A percentile compares a stretch with the other conserved stretches of the same genome.
Conservation (phyloP, 495 filamentous ascomycete genomes). For the Pseudomonodictys pantanalensis region DNA sequence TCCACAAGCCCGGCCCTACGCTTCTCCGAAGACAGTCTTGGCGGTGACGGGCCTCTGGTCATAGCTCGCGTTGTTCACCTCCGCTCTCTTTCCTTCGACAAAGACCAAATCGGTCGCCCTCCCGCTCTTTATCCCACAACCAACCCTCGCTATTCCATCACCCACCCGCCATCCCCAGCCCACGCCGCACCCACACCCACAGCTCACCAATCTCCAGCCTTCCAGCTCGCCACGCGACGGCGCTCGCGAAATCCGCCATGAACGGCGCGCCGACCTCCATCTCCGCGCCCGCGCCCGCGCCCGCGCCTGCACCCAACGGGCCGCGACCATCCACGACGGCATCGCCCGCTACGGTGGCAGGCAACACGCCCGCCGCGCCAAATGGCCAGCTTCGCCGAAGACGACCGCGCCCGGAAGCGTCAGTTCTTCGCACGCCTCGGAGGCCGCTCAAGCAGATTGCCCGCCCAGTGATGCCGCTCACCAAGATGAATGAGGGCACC, state of each 20-base stretch:
- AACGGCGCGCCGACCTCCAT: conserved; percentile 14
- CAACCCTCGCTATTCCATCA: conserved; percentile 16
- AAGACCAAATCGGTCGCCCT: conserved; percentile 1
- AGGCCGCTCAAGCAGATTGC: conserved; percentile 30
- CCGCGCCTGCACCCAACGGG: conserved; percentile 14
- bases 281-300: neutral
- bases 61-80: neutral
- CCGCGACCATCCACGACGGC: conserved; percentile 51
- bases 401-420: conserved; percentile 7
- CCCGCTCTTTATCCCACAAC: neutral
- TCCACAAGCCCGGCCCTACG: no score
- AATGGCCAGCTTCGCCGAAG: conserved; percentile 23
- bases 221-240: neutral
- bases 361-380: conserved; percentile 7
- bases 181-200: neutral
- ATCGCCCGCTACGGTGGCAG: conserved; percentile 50
- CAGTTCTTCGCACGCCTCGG: conserved; percentile 20
- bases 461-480: conserved; percentile 15
- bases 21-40: neutral
- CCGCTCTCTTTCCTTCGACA: neutral
- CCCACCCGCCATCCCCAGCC: neutral
- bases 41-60: neutral
- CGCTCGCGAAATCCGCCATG: conserved; percentile 15
- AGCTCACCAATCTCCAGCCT: neutral
- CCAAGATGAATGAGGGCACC: conserved; percentile 16